Evolutionary conservation across 2,329 filamentous ascomycete species (phyloP).

Genomic region (Colletotrichum viniferum): DNA sequence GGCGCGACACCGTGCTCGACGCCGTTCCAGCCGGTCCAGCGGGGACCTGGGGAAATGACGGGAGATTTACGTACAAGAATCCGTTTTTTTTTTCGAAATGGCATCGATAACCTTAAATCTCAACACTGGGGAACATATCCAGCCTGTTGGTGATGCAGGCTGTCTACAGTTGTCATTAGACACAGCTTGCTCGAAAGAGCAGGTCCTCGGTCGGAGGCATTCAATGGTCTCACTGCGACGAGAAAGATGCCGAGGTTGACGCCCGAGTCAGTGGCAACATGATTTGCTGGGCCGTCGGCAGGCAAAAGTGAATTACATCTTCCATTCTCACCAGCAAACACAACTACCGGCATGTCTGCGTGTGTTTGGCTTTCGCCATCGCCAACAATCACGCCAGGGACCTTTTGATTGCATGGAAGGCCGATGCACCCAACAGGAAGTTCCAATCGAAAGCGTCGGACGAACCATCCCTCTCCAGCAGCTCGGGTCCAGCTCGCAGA

Average conservation of each 20-base stretch:
- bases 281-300: background rate
- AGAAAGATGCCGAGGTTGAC: background rate
- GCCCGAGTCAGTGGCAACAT: background rate
- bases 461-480: background rate
- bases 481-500: background rate
- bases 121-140: background rate
- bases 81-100: background rate
- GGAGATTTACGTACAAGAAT: slow-evolving; percentile 12
- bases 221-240: background rate
- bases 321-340: background rate
- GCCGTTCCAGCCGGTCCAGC: background rate
- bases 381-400: background rate
- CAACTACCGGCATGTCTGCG: background rate
- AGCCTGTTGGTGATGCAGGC: background rate
- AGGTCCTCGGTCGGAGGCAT: background rate
- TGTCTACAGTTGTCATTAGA: background rate
- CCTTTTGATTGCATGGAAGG: slow-evolving; percentile 3
- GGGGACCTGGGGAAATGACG: slow-evolving; percentile 3
- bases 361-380: background rate
- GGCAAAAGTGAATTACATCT: background rate
- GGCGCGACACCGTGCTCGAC: background rate
- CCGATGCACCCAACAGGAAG: background rate
- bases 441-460: background rate
- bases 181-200: background rate
- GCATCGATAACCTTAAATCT: slow-evolving; percentile 12